Conservation (phyloP, 176 grass and related monocot species). For the Raddia distichophylla region DNA sequence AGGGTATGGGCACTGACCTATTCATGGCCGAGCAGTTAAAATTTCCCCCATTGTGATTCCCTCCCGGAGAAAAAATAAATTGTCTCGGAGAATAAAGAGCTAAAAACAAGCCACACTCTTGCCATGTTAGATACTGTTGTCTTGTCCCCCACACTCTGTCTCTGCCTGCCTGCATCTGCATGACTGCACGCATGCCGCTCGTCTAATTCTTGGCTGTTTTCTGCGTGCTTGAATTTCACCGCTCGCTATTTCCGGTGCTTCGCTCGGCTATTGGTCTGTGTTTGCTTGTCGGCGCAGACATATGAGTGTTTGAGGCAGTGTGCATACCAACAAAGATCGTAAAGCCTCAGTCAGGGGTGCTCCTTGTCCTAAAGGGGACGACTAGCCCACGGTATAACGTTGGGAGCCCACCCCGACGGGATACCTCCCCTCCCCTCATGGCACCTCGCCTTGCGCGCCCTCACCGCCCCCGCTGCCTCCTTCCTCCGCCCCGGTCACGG, state of each 20-base stretch:
- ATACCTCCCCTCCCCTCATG: too few species aligned
- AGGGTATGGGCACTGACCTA: background rate
- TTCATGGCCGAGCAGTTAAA: slow-evolving; percentile 4
- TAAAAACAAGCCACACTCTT: background rate
- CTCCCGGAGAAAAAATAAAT: background rate
- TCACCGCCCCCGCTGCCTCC: too few species aligned
- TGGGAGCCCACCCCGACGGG: too few species aligned
- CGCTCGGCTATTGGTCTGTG: background rate
- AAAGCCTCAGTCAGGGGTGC: background rate
- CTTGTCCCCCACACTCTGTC: slow-evolving; percentile 5
- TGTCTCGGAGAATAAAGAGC: background rate
- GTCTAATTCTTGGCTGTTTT: background rate
- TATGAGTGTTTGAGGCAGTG: slow-evolving; percentile 37
- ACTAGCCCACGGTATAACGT: too few species aligned
- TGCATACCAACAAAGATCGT: background rate
- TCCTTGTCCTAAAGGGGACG: background rate
- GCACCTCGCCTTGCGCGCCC: too few species aligned
- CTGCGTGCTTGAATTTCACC: slow-evolving; percentile 27
- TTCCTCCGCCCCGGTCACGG: too few species aligned
- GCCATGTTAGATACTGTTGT: slow-evolving; percentile 26
- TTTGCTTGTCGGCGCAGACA: slow-evolving; percentile 42
- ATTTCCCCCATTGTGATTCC: background rate
- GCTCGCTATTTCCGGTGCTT: background rate
- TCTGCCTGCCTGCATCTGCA: background rate
- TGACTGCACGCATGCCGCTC: background rate